Percentiles rank a stretch among this genome's conserved stretches.
Conservation (phyloP, 805 yeast genomes). For the Ogataea methylovora region DNA sequence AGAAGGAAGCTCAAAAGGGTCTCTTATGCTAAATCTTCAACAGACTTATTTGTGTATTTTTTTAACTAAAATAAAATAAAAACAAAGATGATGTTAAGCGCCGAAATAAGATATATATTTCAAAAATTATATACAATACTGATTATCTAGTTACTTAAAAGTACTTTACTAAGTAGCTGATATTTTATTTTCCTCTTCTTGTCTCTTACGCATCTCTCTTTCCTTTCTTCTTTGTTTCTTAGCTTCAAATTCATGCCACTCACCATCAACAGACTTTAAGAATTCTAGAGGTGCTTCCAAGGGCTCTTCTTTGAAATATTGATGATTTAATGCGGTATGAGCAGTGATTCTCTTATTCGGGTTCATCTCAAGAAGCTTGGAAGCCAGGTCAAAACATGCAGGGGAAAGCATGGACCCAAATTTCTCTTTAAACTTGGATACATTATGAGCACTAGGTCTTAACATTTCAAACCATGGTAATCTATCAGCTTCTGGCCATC, state of each 20-base stretch:
- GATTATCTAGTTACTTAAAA: too few species aligned
- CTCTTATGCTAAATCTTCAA: too few species aligned
- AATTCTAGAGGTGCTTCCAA: constrained; percentile 49
- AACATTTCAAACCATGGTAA: constrained; percentile 93
- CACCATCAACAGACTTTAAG: constrained; percentile 57
- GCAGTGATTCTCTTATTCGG: constrained; percentile 68
- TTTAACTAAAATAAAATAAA: too few species aligned
- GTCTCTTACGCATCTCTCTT: not conserved
- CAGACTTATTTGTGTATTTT: too few species aligned
- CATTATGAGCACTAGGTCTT: constrained; percentile 42
- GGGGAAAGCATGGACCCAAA: constrained; percentile 38
- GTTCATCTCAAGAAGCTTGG: constrained; percentile 53
- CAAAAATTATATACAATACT: too few species aligned
- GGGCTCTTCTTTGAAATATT: constrained; percentile 69
- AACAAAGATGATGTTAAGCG: too few species aligned
- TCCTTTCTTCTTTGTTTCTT: constrained; percentile 54
- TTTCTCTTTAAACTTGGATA: constrained; percentile 30
- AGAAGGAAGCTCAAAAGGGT: too few species aligned
- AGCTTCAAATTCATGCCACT: constrained; percentile 97
- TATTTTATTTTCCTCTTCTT: constrained; percentile 1
- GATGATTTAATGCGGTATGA: constrained; percentile 56
- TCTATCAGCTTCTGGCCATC: constrained; percentile 73
- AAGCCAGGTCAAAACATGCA: constrained; percentile 58
- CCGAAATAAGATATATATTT: too few species aligned
- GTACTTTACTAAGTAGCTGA: constrained; percentile 9